Evolutionary conservation across 257 asterid species (phyloP).

Genomic region (Haberlea rhodopensis): DNA sequence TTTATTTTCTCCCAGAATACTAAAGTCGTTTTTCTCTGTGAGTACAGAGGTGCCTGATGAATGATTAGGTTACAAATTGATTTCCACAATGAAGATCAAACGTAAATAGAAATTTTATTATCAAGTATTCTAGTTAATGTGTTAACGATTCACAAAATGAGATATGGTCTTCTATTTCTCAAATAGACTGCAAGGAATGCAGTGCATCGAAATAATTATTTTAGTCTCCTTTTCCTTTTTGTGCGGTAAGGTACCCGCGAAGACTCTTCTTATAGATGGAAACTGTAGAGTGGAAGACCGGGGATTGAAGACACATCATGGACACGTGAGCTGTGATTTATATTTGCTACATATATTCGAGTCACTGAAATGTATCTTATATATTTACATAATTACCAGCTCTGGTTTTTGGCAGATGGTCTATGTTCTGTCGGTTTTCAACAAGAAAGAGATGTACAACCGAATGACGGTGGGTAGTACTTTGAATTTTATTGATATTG

Average conservation of each 20-base stretch:
- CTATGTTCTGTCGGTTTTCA: conserved; percentile 66
- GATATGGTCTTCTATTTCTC: conserved; percentile 1
- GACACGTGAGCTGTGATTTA: conserved; percentile 68
- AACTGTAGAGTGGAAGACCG: conserved; percentile 98
- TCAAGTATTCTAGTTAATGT: conserved; percentile 18
- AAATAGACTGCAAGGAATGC: conserved; percentile 5
- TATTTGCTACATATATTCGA: conserved; percentile 10
- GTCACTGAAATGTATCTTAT: conserved; percentile 11
- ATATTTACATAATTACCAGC: conserved; percentile 24
- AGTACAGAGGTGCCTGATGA: conserved; percentile 6
- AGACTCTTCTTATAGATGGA: conserved; percentile 90
- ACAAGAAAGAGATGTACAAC: conserved; percentile 69
- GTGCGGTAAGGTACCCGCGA: conserved; percentile 70
- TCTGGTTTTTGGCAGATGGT: conserved; percentile 59
- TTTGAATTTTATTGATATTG: conserved; percentile 16
- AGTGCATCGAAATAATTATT: conserved; percentile 6
- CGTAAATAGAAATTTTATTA: conserved; percentile 17
- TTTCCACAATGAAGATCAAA: conserved; percentile 22
- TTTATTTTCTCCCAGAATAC: neutral
- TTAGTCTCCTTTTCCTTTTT: conserved; percentile 19
- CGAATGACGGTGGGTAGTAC: conserved; percentile 58
- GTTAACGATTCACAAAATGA: conserved; percentile 11
- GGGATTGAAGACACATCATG: conserved; percentile 97
- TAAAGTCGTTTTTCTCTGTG: conserved; percentile 15
- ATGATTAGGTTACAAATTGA: conserved; percentile 1